phyloP scores from a whole-genome alignment of 2,329 filamentous ascomycete species.

The Hypoxylon sp. region DNA sequence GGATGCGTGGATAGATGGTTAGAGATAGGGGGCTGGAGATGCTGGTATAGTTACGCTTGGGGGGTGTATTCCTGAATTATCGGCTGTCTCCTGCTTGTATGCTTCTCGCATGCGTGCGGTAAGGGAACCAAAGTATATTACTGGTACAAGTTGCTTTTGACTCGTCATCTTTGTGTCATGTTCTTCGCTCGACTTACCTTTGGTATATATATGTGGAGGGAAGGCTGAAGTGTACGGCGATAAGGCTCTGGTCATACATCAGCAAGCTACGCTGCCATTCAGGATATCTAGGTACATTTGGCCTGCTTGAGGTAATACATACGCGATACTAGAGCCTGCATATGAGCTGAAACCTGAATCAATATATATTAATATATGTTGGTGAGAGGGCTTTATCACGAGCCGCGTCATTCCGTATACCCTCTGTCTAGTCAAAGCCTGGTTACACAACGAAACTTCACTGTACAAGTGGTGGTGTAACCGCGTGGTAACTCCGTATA shows the following conservation, averaged over 20 bases:
- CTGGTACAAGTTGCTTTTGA: background rate
- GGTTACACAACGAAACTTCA: background rate
- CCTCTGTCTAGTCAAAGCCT: background rate
- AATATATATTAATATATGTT: background rate
- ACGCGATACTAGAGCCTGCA: background rate
- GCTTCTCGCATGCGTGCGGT: background rate
- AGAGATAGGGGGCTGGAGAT: background rate
- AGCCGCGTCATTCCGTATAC: background rate
- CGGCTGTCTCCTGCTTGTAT: background rate
- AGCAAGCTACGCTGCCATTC: background rate
- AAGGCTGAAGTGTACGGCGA: background rate
- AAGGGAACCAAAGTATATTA: background rate
- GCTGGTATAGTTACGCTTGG: background rate
- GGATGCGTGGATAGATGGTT: background rate
- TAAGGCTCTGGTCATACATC: conserved; percentile 7
- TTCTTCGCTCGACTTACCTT: background rate
- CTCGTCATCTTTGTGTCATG: background rate
- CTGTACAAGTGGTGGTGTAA: background rate
- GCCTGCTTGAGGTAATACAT: background rate
- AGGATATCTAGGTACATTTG: background rate
- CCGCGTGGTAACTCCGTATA: background rate
- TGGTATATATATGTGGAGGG: background rate
- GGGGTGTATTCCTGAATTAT: background rate
- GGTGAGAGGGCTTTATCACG: background rate
- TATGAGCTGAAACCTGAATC: conserved; percentile 8